A percentile compares a stretch with the other conserved stretches of the same genome.
These are phyloP conservation scores for Nothophaeocryptopus gaeumannii DNA, from an alignment of 2,329 filamentous ascomycete species.

Conservation along the genomic window DNA sequence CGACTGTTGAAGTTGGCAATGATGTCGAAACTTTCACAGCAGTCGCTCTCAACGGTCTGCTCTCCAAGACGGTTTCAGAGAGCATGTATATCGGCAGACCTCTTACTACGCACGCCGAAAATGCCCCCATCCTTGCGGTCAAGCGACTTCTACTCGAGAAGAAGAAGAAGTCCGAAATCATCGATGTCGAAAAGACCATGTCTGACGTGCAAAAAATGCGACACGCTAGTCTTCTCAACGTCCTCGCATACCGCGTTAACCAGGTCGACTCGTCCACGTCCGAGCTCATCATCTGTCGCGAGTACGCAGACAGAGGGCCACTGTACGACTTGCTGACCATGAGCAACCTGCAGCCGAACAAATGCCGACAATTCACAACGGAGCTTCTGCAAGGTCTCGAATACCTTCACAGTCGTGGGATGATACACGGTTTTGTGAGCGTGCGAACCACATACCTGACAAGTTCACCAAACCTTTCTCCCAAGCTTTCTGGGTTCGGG, in stretches of 20 bases:
- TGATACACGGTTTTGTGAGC: conserved; percentile 60
- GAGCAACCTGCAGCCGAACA: conserved; percentile 66
- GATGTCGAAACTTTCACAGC: conserved; percentile 26
- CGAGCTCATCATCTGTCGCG: conserved; percentile 28
- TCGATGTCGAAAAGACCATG: conserved; percentile 45
- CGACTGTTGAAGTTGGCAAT: conserved; percentile 20
- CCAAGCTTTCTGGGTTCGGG: conserved; percentile 71
- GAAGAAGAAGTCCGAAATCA: conserved; percentile 27
- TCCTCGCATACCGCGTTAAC: conserved; percentile 62
- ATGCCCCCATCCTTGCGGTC: conserved; percentile 28
- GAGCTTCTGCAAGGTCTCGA: conserved; percentile 86
- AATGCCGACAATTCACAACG: conserved; percentile 84
- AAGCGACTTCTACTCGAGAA: conserved; percentile 26
- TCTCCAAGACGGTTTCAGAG: conserved; percentile 17
- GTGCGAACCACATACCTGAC: conserved; percentile 24
- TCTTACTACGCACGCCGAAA: conserved; percentile 1
- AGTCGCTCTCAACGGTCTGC: conserved; percentile 22
- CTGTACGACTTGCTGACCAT: conserved; percentile 78
- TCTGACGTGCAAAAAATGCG: conserved; percentile 71
- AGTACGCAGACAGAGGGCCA: conserved; percentile 50
- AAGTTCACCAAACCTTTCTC: conserved; percentile 31
- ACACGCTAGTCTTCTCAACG: conserved; percentile 72
- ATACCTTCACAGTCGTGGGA: conserved; percentile 78
- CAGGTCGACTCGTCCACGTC: conserved; percentile 22
- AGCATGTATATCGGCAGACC: conserved; percentile 25